phyloP scores from a whole-genome alignment of 1,139 yeast species.

The Pichia sp. region DNA sequence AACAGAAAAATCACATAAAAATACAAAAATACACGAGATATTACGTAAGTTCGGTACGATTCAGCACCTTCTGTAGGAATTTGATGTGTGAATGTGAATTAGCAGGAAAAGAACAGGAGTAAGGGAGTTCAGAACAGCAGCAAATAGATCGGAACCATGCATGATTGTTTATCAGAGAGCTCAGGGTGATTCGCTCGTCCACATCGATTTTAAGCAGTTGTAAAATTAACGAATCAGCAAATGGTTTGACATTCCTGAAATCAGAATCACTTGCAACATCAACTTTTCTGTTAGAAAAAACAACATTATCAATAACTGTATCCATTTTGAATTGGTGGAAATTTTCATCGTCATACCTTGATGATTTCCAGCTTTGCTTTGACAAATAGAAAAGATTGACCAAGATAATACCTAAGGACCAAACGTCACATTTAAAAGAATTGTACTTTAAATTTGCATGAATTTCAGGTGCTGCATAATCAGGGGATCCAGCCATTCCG shows the following conservation, averaged over 20 bases:
- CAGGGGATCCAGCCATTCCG: constrained; percentile 47
- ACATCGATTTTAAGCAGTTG: constrained; percentile 2
- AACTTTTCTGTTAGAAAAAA: background rate
- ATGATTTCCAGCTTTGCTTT: constrained; percentile 28
- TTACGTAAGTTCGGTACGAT: background rate
- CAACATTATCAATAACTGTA: constrained; percentile 5
- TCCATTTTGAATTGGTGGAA: background rate
- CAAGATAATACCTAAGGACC: constrained; percentile 46
- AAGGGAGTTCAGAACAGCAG: background rate
- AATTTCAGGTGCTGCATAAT: constrained; percentile 46
- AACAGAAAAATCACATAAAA: background rate
- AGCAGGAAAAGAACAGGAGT: background rate
- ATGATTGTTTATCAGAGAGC: background rate
- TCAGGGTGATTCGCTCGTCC: background rate
- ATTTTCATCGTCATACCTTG: constrained; percentile 18
- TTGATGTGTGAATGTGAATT: background rate
- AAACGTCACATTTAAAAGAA: constrained; percentile 39
- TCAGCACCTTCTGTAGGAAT: background rate
- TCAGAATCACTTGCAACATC: background rate
- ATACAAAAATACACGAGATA: background rate
- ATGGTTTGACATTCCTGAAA: background rate
- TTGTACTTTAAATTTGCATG: constrained; percentile 34
- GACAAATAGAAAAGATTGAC: constrained; percentile 27
- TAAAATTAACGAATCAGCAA: constrained; percentile 4
- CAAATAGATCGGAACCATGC: background rate